These are phyloP conservation scores for Protomyces inouyei DNA, from an alignment of 1,139 yeast genomes.

Conservation along the genomic window DNA sequence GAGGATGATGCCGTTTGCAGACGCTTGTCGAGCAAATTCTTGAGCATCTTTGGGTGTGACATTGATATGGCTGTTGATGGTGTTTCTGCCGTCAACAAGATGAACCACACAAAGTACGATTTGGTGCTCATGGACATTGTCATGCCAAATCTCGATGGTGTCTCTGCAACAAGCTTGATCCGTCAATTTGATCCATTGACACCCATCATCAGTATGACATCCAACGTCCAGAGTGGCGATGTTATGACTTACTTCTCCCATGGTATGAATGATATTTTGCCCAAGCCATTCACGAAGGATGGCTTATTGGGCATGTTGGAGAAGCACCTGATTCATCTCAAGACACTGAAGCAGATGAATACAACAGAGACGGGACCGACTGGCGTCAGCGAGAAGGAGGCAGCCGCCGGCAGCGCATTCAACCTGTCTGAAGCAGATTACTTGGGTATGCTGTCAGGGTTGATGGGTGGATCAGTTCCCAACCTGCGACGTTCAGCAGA, in stretches of 20 bases:
- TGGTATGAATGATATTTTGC: constrained; percentile 82
- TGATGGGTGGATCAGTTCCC: constrained; percentile 5
- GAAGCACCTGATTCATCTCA: constrained; percentile 51
- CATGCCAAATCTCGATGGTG: constrained; percentile 92
- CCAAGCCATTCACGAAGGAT: constrained; percentile 86
- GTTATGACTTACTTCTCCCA: constrained; percentile 73
- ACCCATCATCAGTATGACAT: constrained; percentile 93
- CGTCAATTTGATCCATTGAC: constrained; percentile 76
- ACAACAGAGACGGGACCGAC: constrained; percentile 40
- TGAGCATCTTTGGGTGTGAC: constrained; percentile 83
- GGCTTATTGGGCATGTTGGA: constrained; percentile 71
- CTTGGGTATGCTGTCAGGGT: constrained; percentile 25
- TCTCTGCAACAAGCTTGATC: constrained; percentile 82
- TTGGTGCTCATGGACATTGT: constrained; percentile 88
- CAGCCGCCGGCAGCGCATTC: background rate
- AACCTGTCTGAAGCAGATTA: constrained; percentile 21
- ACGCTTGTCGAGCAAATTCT: constrained; percentile 51
- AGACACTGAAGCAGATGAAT: constrained; percentile 40
- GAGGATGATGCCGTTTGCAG: constrained; percentile 86
- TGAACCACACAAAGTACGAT: constrained; percentile 52
- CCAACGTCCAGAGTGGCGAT: constrained; percentile 76
- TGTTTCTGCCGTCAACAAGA: constrained; percentile 73
- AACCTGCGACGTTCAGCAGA: background rate
- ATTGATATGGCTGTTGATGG: constrained; percentile 94
- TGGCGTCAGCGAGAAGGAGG: background rate